Evolutionary conservation across 2,329 filamentous ascomycete genomes (phyloP).

Genomic region (Exophiala dermatitidis): DNA sequence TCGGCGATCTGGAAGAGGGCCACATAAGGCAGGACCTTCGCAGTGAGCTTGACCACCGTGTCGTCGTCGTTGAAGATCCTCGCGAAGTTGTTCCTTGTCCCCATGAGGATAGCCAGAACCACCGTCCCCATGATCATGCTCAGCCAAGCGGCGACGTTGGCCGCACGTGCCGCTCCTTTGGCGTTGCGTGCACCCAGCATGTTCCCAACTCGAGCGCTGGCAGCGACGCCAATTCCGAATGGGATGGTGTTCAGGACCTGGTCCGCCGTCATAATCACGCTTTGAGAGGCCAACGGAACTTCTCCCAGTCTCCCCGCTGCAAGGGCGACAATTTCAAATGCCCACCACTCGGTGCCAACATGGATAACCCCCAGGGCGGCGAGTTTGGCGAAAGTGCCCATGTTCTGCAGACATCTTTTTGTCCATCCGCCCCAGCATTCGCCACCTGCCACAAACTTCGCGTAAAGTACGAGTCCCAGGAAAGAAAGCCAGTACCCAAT

Average conservation of each 20-base stretch:
- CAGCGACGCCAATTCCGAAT: constrained; percentile 77
- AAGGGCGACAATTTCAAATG: constrained; percentile 82
- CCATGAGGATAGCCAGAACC: constrained; percentile 63
- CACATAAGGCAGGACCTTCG: constrained; percentile 76
- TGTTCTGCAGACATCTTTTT: constrained; percentile 57
- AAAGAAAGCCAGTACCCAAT: constrained; percentile 85
- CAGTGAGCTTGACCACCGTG: constrained; percentile 63
- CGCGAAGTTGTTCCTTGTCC: constrained; percentile 64
- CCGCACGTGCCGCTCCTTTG: constrained; percentile 60
- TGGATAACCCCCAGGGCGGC: constrained; percentile 71
- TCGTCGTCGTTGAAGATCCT: constrained; percentile 74
- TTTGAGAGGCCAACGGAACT: constrained; percentile 71
- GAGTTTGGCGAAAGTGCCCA: constrained; percentile 64
- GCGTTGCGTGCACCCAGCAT: constrained; percentile 63
- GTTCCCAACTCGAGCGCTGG: constrained; percentile 71
- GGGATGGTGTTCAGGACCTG: constrained; percentile 80
- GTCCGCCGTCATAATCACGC: constrained; percentile 83
- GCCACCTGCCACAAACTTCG: constrained; percentile 60
- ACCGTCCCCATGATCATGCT: constrained; percentile 61
- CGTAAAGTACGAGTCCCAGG: constrained; percentile 64
- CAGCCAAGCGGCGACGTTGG: constrained; percentile 67
- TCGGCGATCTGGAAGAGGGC: constrained; percentile 87
- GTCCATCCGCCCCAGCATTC: constrained; percentile 75
- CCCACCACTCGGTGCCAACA: constrained; percentile 90
- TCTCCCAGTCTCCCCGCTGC: constrained; percentile 75